Base-by-base conservation (phyloP, 2,329 filamentous ascomycete species). In the Scopulariopsis brevicaulis region DNA sequence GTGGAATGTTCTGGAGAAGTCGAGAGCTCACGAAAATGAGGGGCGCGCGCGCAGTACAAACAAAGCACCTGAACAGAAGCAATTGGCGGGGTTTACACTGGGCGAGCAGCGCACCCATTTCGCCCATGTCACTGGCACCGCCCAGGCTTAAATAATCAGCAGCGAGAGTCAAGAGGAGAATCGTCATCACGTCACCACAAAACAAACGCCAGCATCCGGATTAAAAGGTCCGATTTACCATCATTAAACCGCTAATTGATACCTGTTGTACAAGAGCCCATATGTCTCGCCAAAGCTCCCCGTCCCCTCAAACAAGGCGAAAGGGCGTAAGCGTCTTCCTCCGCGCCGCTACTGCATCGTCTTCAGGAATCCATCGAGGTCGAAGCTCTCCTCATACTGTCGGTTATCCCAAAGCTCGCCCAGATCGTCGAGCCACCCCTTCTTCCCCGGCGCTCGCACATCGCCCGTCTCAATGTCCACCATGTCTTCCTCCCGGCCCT, bases 381-480 rank as follows among this genome's bases (percentile, higher is more conserved):
- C 90, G 70, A 96, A 97, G 72, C 96, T 95, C 75, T 99, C 94
- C 73, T 96, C 91, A 71, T 99, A 99, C 76, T 96, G 92, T 69
- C 86, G 86, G 70, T 96, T 93, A 69, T 99, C 94, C 93, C 94
- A 99, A 34, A 99, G 75, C 72, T 99, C 94, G 59, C 90, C 93
- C 59, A 99, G 74, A 67, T 97, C 94, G 69, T 99, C 94, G 61
- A 97, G 74, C 83, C 93, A 96, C 7, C 92, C 79, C 79, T 96
- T 96, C 80, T 96, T 96, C 59, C 94, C 94, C 65, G 95, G 95
- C 72, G 96, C 91, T 71, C 96, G 90, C 57, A 97, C 86, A 65
- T 97, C 90, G 54, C 94, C 94, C 25, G 89, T 91, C 62, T 95
- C 92, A 55, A 93, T 84, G 66, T 97, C 93, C 59, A 96, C 90